These are phyloP conservation scores for Pythium pyrilobum DNA, from an alignment of 352 stramenopile species.

Conservation along the genomic window DNA sequence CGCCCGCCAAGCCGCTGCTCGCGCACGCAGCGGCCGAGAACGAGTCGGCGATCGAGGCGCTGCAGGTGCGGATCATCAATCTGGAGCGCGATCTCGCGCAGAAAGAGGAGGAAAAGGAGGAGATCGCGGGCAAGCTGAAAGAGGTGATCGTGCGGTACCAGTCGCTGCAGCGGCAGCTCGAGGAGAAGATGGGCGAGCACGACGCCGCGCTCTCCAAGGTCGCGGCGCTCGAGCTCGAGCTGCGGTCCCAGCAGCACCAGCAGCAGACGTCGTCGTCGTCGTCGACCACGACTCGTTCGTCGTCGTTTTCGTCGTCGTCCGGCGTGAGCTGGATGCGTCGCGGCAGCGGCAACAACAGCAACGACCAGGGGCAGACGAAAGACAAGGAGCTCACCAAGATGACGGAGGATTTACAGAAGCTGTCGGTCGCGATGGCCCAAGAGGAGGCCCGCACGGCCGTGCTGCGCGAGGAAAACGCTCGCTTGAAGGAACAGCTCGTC, in stretches of 20 bases:
- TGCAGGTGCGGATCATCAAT: constrained; percentile 16
- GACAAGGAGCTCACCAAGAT: constrained; percentile 32
- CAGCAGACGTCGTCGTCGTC: constrained; percentile 1
- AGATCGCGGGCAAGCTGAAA: constrained; percentile 41
- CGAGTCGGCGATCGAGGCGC: constrained; percentile 3
- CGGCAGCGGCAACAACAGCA: constrained; percentile 9
- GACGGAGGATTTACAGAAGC: constrained; percentile 26
- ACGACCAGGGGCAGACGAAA: constrained; percentile 16
- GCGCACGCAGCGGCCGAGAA: background rate
- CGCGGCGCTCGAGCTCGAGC: constrained; percentile 47
- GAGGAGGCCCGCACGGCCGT: constrained; percentile 45
- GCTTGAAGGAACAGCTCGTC: constrained; percentile 40
- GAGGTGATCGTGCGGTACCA: constrained; percentile 49
- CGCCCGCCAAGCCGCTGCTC: constrained; percentile 23
- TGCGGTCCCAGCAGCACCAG: constrained; percentile 25
- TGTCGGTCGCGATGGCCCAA: constrained; percentile 21
- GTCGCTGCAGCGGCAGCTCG: constrained; percentile 40
- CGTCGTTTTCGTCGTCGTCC: constrained; percentile 8
- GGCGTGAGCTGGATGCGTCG: constrained; percentile 12
- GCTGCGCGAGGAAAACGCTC: constrained; percentile 51
- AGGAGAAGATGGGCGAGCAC: constrained; percentile 46
- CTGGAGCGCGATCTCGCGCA: constrained; percentile 34
- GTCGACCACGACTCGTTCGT: no score
- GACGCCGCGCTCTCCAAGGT: constrained; percentile 41
- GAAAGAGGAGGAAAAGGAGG: constrained; percentile 44